Conservation (phyloP, 2,329 filamentous ascomycete genomes). For the Ophiostoma perfectum region DNA sequence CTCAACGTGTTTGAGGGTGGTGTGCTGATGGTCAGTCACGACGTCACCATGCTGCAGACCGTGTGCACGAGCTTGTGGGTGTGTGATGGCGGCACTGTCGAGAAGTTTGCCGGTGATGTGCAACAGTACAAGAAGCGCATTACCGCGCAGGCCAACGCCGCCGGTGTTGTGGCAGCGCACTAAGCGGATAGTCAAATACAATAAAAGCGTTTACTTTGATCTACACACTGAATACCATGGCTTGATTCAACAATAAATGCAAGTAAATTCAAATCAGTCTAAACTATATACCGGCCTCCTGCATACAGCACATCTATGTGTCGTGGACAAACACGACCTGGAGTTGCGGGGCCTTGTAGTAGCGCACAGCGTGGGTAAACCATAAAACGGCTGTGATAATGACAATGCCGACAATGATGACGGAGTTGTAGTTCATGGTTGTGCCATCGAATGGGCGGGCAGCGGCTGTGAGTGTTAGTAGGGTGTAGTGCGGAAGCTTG, state of each 20-base stretch:
- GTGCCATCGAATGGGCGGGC: constrained; percentile 15
- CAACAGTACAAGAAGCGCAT: constrained; percentile 98
- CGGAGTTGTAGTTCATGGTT: constrained; percentile 50
- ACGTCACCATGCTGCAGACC: constrained; percentile 96
- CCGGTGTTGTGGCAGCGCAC: constrained; percentile 72
- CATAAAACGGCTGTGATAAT: constrained; percentile 46
- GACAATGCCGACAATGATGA: constrained; percentile 48
- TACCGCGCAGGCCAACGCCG: constrained; percentile 76
- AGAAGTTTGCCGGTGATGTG: constrained; percentile 93
- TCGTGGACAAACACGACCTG: constrained; percentile 13
- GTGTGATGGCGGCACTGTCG: constrained; percentile 86
- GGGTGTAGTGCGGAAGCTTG: not conserved
- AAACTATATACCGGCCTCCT: not conserved
- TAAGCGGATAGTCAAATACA: constrained; percentile 29
- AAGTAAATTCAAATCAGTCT: not conserved
- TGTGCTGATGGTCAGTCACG: constrained; percentile 97
- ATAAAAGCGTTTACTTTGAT: not conserved
- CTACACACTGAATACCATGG: not conserved
- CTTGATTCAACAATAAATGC: not conserved
- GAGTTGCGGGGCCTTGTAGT: constrained; percentile 10
- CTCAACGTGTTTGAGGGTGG: constrained; percentile 85
- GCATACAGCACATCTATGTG: not conserved
- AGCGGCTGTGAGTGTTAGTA: constrained; percentile 7
- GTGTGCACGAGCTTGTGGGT: constrained; percentile 96
- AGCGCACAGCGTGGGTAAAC: constrained; percentile 29